Base-by-base conservation (phyloP, 495 filamentous ascomycete genomes). In the Penicillium egyptiacum region DNA sequence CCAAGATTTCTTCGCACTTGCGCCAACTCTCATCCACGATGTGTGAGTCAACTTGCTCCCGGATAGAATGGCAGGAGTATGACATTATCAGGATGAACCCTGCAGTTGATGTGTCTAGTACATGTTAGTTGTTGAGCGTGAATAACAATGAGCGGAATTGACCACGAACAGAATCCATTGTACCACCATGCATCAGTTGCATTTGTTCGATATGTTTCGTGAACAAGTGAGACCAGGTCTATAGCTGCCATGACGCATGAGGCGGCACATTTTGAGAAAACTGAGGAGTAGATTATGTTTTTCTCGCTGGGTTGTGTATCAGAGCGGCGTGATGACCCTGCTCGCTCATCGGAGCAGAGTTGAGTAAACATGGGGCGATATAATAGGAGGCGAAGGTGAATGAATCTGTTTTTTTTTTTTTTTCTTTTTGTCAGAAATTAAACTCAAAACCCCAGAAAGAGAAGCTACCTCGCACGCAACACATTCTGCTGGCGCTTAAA, bases 311-410 rank as follows among this genome's bases (percentile, higher is more conserved):
- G 44, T 17, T 54, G 48, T 4, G 11, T 16, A 23, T 58, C 54
- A 31, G 58, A 31, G 2, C 55, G 53, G 17, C 63, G 53, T 2
- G 60, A 26, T 1, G 53, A 31, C 11, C 59, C 59, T 3, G 50
- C 52, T n/a, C 65, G 65, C 31, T 68, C 50, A 11, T 73, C 70
- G 1, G 70, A 72, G 55, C 71, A 79, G 4, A 79, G 58, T 31
- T 75, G 74, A 4, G 73, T 74, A 30, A 81, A 75, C 46, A 77
- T 77, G 2, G 77, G 76, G 5, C 78, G 75, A 56, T 79, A 76
- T 23, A 81, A 69, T 22, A 78, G 71, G 14, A 80, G 59, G 11
- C 69, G 70, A 14, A 80, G 64, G 55, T 79, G 71, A 1, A 78
- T 68, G 47, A 73, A 79, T 64, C 78, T 79, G 16, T 0, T 4